A percentile compares a stretch with the other conserved stretches of the same genome.
Evolutionary conservation across 1,139 yeast genomes (phyloP).

Genomic region (Nakaseomyces delphensis): DNA sequence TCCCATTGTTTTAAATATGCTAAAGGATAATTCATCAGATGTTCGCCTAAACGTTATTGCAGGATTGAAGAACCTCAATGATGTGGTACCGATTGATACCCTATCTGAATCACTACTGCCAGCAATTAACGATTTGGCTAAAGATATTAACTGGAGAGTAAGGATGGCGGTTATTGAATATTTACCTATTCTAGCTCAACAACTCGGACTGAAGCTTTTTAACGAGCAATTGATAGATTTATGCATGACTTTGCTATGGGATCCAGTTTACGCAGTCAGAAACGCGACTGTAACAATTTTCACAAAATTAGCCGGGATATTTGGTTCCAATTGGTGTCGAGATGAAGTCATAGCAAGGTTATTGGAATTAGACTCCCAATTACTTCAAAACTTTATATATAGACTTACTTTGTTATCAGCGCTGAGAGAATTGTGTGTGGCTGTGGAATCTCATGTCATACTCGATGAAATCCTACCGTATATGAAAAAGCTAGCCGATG

Average conservation of each 20-base stretch:
- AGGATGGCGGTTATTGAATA: conserved; percentile 95
- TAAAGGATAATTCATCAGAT: conserved; percentile 94
- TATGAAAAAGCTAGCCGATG: conserved; percentile 59
- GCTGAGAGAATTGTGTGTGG: conserved; percentile 68
- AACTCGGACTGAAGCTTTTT: conserved; percentile 86
- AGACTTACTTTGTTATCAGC: conserved; percentile 89
- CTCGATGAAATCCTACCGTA: conserved; percentile 69
- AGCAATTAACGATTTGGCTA: conserved; percentile 92
- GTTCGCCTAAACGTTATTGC: conserved; percentile 92
- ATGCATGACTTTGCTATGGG: conserved; percentile 98
- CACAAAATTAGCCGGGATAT: conserved; percentile 69
- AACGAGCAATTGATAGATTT: conserved; percentile 83
- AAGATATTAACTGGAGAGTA: conserved; percentile 96
- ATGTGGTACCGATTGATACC: conserved; percentile 85
- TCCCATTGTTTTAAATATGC: conserved; percentile 87
- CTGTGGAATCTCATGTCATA: conserved; percentile 49
- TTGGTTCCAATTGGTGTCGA: conserved; percentile 93
- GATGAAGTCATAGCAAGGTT: conserved; percentile 72
- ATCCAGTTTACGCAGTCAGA: conserved; percentile 90
- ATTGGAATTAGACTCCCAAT: conserved; percentile 40
- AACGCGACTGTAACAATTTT: conserved; percentile 90
- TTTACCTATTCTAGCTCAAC: conserved; percentile 92
- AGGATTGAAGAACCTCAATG: conserved; percentile 82
- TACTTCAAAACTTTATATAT: conserved; percentile 55
- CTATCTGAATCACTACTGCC: conserved; percentile 84